phyloP scores from a whole-genome alignment of 148 eudicot genomes.

The Spergularia bocconei region DNA sequence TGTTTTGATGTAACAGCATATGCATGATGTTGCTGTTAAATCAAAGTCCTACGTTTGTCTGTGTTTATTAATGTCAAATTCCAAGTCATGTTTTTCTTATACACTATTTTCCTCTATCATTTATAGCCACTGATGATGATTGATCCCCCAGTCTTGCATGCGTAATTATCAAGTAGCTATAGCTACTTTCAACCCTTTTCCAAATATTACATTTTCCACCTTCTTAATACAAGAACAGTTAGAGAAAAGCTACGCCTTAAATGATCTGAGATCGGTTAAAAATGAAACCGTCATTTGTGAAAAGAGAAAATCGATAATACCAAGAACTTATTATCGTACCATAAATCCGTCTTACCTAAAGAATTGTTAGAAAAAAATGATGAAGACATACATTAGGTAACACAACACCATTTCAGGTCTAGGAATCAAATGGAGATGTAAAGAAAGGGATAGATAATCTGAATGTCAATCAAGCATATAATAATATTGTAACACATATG shows the following conservation, averaged over 20 bases:
- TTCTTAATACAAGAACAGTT: no score
- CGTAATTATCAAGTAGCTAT: slow-evolving; percentile 14
- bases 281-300: no score
- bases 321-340: no score
- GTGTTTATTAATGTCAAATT: slow-evolving; percentile 10
- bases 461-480: background rate
- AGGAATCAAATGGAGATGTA: background rate
- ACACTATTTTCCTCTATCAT: background rate
- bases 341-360: no score
- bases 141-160: slow-evolving; percentile 10
- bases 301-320: no score
- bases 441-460: no score
- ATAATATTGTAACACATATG: background rate
- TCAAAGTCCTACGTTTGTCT: slow-evolving; percentile 13
- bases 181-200: background rate
- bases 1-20: slow-evolving; percentile 23
- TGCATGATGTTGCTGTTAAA: background rate
- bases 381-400: no score
- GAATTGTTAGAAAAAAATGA: no score
- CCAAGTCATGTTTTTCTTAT: background rate
- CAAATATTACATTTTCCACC: no score
- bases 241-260: no score
- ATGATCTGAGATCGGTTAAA: no score
- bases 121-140: slow-evolving; percentile 12
- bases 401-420: no score